Evolutionary conservation across 169 alveolate species (phyloP).

Genomic region (Babesia ovis): DNA sequence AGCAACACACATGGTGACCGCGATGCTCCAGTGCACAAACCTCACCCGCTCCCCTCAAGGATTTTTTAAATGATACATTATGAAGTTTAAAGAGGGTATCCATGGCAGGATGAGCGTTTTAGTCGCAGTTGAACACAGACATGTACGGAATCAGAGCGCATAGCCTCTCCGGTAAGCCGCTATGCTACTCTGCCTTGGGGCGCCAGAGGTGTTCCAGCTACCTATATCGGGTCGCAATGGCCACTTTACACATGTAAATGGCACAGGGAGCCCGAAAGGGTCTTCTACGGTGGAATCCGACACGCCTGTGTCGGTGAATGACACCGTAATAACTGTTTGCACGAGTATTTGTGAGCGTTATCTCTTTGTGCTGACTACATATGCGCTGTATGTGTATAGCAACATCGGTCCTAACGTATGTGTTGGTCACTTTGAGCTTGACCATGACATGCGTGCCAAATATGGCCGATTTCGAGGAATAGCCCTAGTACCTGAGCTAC

Average conservation of each 20-base stretch:
- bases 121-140: background rate
- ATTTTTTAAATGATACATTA: too few species aligned
- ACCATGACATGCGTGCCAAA: background rate
- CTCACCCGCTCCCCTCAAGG: too few species aligned
- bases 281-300: background rate
- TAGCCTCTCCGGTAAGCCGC: background rate
- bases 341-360: conserved; percentile 45
- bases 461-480: conserved; percentile 47
- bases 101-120: too few species aligned
- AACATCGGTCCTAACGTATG: conserved; percentile 24
- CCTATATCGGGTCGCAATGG: background rate
- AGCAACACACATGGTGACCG: background rate
- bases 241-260: background rate
- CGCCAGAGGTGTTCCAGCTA: conserved; percentile 38
- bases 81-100: too few species aligned
- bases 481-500: conserved; percentile 19
- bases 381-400: conserved; percentile 44
- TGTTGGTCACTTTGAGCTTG: conserved; percentile 33
- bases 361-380: conserved; percentile 38
- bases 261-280: background rate
- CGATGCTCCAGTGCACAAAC: background rate
- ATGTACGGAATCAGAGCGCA: background rate
- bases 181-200: conserved; percentile 23
- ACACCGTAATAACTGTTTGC: conserved; percentile 15
- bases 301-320: background rate